These are phyloP conservation scores for Pseudogymnoascus sp. DNA, from an alignment of 2,329 filamentous ascomycete species.

Conservation along the genomic window DNA sequence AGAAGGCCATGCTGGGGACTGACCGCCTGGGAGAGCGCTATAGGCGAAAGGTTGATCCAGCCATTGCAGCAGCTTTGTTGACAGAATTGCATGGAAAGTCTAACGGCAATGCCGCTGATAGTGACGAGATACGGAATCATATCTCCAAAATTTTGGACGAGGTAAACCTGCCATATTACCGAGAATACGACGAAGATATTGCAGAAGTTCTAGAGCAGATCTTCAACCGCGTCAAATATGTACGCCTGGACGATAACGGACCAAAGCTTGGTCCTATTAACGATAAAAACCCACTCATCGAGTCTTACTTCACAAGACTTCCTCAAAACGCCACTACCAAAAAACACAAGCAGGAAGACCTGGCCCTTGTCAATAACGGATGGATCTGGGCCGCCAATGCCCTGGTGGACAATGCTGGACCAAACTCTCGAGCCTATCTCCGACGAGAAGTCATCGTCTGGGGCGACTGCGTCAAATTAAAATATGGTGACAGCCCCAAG, in stretches of 20 bases:
- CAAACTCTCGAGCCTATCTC: constrained; percentile 86
- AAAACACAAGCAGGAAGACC: constrained; percentile 64
- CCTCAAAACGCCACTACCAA: constrained; percentile 69
- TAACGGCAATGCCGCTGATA: constrained; percentile 43
- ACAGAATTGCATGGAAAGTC: constrained; percentile 61
- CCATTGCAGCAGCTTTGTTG: constrained; percentile 59
- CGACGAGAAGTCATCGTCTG: constrained; percentile 93
- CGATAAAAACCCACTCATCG: constrained; percentile 70
- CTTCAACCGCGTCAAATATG: constrained; percentile 91
- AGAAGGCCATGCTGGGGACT: constrained; percentile 60
- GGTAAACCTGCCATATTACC: constrained; percentile 80
- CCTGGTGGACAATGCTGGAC: constrained; percentile 85
- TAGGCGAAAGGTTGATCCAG: constrained; percentile 61
- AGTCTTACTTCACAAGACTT: constrained; percentile 89
- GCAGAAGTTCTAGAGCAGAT: constrained; percentile 81
- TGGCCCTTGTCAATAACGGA: constrained; percentile 88
- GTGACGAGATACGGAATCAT: constrained; percentile 45
- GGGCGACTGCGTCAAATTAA: constrained; percentile 96
- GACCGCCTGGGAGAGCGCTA: constrained; percentile 76
- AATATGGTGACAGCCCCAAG: constrained; percentile 70
- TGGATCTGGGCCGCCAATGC: constrained; percentile 99
- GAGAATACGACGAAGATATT: constrained; percentile 81
- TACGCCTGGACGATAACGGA: constrained; percentile 84
- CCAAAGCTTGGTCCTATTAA: constrained; percentile 78
- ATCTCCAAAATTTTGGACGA: constrained; percentile 64